Conservation (phyloP, 2,329 filamentous ascomycete species). For the Claviceps arundinis region DNA sequence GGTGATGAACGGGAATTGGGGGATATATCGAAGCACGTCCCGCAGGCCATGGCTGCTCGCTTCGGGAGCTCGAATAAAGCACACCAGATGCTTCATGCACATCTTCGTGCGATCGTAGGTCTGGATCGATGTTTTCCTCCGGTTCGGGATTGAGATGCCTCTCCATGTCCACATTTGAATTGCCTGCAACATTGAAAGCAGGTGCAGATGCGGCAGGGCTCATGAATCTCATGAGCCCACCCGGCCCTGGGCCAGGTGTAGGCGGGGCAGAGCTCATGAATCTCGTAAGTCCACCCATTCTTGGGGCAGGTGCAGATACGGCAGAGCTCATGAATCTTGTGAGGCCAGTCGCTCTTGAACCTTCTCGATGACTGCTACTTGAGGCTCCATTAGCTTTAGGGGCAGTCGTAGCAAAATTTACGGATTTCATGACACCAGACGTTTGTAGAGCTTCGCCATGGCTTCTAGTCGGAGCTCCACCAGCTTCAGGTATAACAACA, state of each 20-base stretch:
- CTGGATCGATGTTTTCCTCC: slow-evolving; percentile 7
- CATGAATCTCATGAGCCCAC: too few species aligned
- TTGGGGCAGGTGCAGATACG: not conserved
- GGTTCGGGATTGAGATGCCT: not conserved
- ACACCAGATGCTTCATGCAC: not conserved
- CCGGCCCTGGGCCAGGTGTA: too few species aligned
- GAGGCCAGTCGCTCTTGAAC: not conserved
- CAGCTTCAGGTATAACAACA: too few species aligned
- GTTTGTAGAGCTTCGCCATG: too few species aligned
- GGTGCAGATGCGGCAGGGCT: too few species aligned
- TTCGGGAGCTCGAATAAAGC: not conserved
- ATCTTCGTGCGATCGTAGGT: slow-evolving; percentile 5
- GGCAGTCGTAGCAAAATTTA: not conserved
- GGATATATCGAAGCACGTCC: not conserved
- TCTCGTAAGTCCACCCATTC: too few species aligned
- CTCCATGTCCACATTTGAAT: not conserved
- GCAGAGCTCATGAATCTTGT: not conserved
- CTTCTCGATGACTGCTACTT: not conserved
- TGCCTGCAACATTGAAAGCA: not conserved
- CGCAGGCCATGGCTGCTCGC: not conserved
- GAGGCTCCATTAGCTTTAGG: not conserved
- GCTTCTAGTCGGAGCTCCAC: too few species aligned
- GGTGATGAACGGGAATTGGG: not conserved
- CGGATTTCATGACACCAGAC: too few species aligned
- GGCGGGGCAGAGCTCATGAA: not conserved